These are phyloP conservation scores for Bocquillonia castaneifolia DNA, from an alignment of 441 rosid genomes.

Conservation along the genomic window DNA sequence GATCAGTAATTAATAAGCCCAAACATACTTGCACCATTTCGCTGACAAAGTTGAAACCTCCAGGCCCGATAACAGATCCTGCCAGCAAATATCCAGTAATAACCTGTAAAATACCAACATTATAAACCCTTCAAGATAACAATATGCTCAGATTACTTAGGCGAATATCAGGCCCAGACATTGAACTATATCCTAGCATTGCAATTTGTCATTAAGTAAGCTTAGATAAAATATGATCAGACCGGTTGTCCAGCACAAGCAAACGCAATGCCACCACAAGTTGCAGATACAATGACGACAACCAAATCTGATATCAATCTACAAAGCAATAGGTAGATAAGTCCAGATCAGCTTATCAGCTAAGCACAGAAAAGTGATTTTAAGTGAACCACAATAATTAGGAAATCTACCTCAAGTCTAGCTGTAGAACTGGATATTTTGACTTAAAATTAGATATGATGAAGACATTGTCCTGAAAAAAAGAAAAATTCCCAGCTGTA, in stretches of 20 bases:
- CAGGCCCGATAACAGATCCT: constrained; percentile 92
- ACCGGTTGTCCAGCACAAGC: constrained; percentile 99
- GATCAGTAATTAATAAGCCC: constrained; percentile 19
- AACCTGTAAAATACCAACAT: constrained; percentile 49
- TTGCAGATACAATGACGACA: constrained; percentile 88
- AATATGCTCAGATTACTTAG: constrained; percentile 2
- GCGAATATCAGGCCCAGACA: constrained; percentile 21
- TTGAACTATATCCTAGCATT: constrained; percentile 31
- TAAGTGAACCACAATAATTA: constrained; percentile 6
- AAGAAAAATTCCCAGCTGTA: not conserved
- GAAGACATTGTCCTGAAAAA: constrained; percentile 74
- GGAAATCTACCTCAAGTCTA: constrained; percentile 61
- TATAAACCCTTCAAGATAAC: constrained; percentile 6
- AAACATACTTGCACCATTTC: constrained; percentile 97
- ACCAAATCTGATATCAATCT: constrained; percentile 92
- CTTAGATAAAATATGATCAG: constrained; percentile 34
- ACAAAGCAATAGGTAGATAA: constrained; percentile 20
- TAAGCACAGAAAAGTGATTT: constrained; percentile 14
- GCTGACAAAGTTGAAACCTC: constrained; percentile 87
- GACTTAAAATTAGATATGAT: constrained; percentile 91
- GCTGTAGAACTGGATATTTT: constrained; percentile 81
- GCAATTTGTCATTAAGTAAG: constrained; percentile 30
- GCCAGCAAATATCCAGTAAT: constrained; percentile 91
- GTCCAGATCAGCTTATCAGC: constrained; percentile 21
- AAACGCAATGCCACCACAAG: constrained; percentile 96